Conservation (phyloP, 495 filamentous ascomycete species). For the Podospora appendiculata region DNA sequence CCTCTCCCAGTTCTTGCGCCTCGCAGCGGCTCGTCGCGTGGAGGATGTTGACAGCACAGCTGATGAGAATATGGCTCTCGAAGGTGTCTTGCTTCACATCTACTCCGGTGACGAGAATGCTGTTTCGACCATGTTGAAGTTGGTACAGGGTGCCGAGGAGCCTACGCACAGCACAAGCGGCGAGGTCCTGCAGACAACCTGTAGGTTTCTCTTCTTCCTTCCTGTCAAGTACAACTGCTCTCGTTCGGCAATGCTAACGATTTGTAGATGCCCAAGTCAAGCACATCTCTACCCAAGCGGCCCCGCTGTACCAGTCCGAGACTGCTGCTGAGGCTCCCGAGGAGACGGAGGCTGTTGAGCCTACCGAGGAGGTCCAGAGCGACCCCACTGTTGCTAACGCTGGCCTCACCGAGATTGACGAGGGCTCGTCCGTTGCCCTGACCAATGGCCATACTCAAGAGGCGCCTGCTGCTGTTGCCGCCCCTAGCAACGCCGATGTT, state of each 20-base stretch:
- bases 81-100: slow-evolving; percentile 79
- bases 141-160: slow-evolving; percentile 76
- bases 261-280: slow-evolving; percentile 62
- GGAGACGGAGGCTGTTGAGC: slow-evolving; percentile 32
- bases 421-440: slow-evolving; percentile 31
- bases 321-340: slow-evolving; percentile 23
- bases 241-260: slow-evolving; percentile 16
- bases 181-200: slow-evolving; percentile 61
- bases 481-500: slow-evolving; percentile 40
- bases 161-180: slow-evolving; percentile 57
- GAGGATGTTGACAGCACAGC: slow-evolving; percentile 53
- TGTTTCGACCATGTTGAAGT: slow-evolving; percentile 72
- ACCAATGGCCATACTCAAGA: slow-evolving; percentile 45
- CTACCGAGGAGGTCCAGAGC: slow-evolving; percentile 43
- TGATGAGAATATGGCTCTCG: slow-evolving; percentile 78
- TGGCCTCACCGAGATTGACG: slow-evolving; percentile 59
- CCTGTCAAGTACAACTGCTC: neutral
- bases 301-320: slow-evolving; percentile 23
- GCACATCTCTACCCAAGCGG: slow-evolving; percentile 44
- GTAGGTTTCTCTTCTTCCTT: slow-evolving; percentile 41
- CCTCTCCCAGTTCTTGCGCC: slow-evolving; percentile 71
- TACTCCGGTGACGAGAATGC: slow-evolving; percentile 81
- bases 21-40: slow-evolving; percentile 63
- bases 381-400: slow-evolving; percentile 77
- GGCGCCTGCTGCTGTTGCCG: slow-evolving; percentile 26